phyloP scores from a whole-genome alignment of 495 filamentous ascomycete genomes.

The Neurospora tetraspora region DNA sequence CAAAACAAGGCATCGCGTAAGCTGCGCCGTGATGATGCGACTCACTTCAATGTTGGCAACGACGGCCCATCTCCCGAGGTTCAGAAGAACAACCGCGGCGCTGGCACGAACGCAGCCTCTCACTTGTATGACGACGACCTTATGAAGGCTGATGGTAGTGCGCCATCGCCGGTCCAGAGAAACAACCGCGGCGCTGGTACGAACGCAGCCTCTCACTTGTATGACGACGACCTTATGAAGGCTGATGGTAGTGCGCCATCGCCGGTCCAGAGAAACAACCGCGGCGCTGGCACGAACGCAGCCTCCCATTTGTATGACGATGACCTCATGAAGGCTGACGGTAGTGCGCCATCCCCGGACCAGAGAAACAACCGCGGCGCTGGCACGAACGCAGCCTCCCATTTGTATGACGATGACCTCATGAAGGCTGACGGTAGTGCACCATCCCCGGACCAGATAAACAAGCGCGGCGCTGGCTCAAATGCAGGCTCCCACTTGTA shows the following conservation, averaged over 20 bases:
- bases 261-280: slow-evolving; percentile 17
- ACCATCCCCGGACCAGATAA: slow-evolving; percentile 34
- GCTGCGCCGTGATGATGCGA: slow-evolving; percentile 64
- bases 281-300: slow-evolving; percentile 46
- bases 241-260: slow-evolving; percentile 46
- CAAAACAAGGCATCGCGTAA: slow-evolving; percentile 47
- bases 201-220: slow-evolving; percentile 58
- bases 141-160: slow-evolving; percentile 35
- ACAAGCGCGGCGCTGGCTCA: slow-evolving; percentile 36
- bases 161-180: slow-evolving; percentile 33
- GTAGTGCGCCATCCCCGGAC: slow-evolving; percentile 43
- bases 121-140: slow-evolving; percentile 43
- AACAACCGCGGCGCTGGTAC: slow-evolving; percentile 36
- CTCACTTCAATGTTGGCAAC: slow-evolving; percentile 54
- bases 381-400: slow-evolving; percentile 50
- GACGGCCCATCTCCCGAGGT: slow-evolving; percentile 44
- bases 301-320: slow-evolving; percentile 70
- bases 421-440: slow-evolving; percentile 50
- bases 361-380: slow-evolving; percentile 30
- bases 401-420: slow-evolving; percentile 69
- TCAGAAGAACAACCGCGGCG: slow-evolving; percentile 29
- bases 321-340: slow-evolving; percentile 53
- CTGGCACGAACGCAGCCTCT: slow-evolving; percentile 49
- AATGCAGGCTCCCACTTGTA: slow-evolving; percentile 63
- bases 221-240: slow-evolving; percentile 14